phyloP scores from a whole-genome alignment of 495 filamentous ascomycete species.

The Neurospora discreta region DNA sequence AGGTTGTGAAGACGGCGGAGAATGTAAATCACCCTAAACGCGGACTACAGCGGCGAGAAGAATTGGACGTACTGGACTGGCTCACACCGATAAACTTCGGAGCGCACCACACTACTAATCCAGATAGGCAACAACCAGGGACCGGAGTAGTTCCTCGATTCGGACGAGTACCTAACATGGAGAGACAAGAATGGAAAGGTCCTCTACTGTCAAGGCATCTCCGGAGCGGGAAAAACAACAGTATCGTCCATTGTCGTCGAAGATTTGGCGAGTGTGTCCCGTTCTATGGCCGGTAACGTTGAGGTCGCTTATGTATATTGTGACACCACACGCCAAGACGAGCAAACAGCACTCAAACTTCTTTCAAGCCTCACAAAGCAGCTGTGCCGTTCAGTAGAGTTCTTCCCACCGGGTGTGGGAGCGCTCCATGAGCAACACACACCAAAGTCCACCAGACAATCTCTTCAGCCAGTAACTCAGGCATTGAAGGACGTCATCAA shows the following conservation, averaged over 20 bases:
- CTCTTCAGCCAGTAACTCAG: neutral
- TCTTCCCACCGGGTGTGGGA: neutral
- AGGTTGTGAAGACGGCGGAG: too few relatives aligned
- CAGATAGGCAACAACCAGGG: too few relatives aligned
- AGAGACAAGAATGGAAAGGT: neutral
- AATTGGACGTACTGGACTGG: too few relatives aligned
- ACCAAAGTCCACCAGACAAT: neutral
- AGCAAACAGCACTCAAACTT: neutral
- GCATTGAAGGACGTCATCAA: neutral
- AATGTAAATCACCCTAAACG: too few relatives aligned
- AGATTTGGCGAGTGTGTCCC: neutral
- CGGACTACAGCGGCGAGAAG: too few relatives aligned
- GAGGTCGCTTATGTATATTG: neutral
- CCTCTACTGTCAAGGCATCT: neutral
- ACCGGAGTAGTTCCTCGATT: neutral
- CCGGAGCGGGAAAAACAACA: neutral
- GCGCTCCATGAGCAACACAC: neutral
- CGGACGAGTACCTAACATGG: neutral
- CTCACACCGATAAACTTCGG: too few relatives aligned
- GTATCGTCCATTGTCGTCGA: neutral
- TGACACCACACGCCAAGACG: neutral
- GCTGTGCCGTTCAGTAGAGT: neutral
- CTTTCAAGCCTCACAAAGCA: neutral
- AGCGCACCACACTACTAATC: too few relatives aligned
- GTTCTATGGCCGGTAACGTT: rapidly evolving